Percentiles rank a stretch among this genome's conserved stretches.
These are phyloP conservation scores for Fusarium sp. DNA, from an alignment of 2,329 filamentous ascomycete genomes.

Conservation along the genomic window DNA sequence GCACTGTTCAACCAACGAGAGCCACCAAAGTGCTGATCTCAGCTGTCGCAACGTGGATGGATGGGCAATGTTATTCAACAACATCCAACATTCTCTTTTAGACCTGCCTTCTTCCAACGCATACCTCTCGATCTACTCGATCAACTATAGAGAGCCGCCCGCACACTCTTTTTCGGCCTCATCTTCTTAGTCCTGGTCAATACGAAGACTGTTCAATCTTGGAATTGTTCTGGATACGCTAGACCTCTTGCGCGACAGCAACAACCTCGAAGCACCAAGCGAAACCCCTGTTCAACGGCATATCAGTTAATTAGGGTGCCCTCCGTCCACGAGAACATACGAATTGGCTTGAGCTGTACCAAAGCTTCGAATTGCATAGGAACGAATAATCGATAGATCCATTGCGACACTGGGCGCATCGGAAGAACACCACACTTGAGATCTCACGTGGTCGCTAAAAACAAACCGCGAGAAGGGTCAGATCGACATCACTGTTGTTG, in stretches of 20 bases:
- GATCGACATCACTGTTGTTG: constrained; percentile 17
- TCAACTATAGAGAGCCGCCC: constrained; percentile 27
- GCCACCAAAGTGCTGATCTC: constrained; percentile 25
- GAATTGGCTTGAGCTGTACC: neutral
- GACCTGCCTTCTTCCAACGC: constrained; percentile 20
- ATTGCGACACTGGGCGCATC: constrained; percentile 13
- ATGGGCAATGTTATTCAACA: constrained; percentile 33
- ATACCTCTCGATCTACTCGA: constrained; percentile 16
- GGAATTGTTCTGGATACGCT: constrained; percentile 22
- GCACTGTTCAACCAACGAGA: constrained; percentile 32
- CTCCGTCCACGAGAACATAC: constrained; percentile 26
- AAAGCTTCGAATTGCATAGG: neutral
- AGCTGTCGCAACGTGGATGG: constrained; percentile 44
- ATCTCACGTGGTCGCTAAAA: constrained; percentile 24
- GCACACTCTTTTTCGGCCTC: constrained; percentile 32
- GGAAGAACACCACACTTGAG: constrained; percentile 2
- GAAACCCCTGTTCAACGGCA: constrained; percentile 35
- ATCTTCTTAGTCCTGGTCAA: constrained; percentile 6
- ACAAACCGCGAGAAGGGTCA: constrained; percentile 18
- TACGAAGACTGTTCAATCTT: constrained; percentile 16
- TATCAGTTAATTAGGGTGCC: constrained; percentile 11
- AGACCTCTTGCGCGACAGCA: constrained; percentile 31
- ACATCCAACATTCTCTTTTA: constrained; percentile 29
- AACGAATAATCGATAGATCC: constrained; percentile 16
- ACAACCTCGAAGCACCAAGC: constrained; percentile 26